Percentiles rank a stretch among this genome's conserved stretches.
phyloP scores from a whole-genome alignment of 768 basidiomycete species.

The Crucibulum laeve region DNA sequence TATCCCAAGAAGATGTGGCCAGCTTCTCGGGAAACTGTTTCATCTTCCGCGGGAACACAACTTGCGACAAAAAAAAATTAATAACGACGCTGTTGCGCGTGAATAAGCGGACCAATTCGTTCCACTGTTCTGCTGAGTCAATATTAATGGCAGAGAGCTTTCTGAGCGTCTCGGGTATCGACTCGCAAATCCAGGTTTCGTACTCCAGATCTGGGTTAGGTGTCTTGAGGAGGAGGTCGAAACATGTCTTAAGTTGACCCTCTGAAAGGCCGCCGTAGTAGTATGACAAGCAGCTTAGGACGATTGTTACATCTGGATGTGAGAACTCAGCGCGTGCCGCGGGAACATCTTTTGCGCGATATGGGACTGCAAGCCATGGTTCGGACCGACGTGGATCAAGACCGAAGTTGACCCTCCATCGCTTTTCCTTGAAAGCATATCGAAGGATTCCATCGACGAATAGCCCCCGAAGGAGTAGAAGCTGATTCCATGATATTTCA shows the following conservation, averaged over 20 bases:
- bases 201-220: conserved; percentile 40
- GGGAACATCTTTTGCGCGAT: conserved; percentile 49
- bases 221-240: conserved; percentile 31
- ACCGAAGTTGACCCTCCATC: conserved; percentile 53
- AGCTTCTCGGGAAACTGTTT: conserved; percentile 45
- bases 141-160: conserved; percentile 37
- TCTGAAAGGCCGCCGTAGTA: conserved; percentile 42
- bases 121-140: conserved; percentile 17
- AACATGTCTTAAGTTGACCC: conserved; percentile 29
- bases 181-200: conserved; percentile 27
- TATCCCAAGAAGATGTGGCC: conserved; percentile 50
- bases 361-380: conserved; percentile 49
- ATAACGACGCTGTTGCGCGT: conserved; percentile 30
- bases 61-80: conserved; percentile 39
- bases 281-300: conserved; percentile 43
- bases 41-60: conserved; percentile 48
- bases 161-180: conserved; percentile 24
- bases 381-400: conserved; percentile 33
- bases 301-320: conserved; percentile 44
- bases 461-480: conserved; percentile 43
- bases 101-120: conserved; percentile 28
- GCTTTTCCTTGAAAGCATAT: conserved; percentile 28
- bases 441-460: conserved; percentile 35
- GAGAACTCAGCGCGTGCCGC: conserved; percentile 43
- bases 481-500: conserved; percentile 23